Percentiles rank a stretch among this genome's conserved stretches.
These are phyloP conservation scores for Gossypium anomalum DNA, from an alignment of 345 rosid species.

Conservation along the genomic window DNA sequence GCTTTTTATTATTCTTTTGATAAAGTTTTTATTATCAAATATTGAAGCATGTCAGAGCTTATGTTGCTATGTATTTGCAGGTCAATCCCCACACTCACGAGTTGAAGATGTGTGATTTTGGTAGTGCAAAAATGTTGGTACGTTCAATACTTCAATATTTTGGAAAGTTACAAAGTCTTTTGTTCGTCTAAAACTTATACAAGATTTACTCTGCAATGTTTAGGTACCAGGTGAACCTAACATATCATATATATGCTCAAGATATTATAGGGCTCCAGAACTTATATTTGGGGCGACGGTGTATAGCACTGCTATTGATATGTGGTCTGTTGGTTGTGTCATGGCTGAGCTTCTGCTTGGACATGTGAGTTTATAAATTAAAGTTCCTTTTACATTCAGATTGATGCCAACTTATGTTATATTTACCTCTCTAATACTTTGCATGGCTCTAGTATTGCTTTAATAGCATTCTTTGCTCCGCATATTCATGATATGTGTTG, in stretches of 20 bases:
- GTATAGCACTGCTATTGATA: conserved; percentile 91
- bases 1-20: not conserved
- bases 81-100: conserved; percentile 87
- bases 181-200: conserved; percentile 11
- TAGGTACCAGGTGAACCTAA: conserved; percentile 98
- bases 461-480: not conserved
- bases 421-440: conserved; percentile 8
- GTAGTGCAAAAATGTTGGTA: conserved; percentile 99
- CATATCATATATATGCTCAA: conserved; percentile 93
- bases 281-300: conserved; percentile 97
- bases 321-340: conserved; percentile 98
- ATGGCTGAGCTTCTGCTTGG: conserved; percentile 95
- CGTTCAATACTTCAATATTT: conserved; percentile 17
- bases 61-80: conserved; percentile 38
- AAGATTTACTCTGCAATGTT: conserved; percentile 17
- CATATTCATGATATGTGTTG: not conserved
- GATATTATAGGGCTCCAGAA: conserved; percentile 98
- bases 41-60: conserved; percentile 9
- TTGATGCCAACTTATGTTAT: not conserved
- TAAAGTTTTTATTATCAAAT: not conserved
- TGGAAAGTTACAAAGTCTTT: conserved; percentile 2
- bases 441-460: conserved; percentile 2
- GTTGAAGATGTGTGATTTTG: conserved; percentile 93
- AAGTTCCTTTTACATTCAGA: not conserved
- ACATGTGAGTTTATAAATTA: conserved; percentile 40